Evolutionary conservation across 2,329 filamentous ascomycete species (phyloP).

Genomic region (Whalleya microplaca): DNA sequence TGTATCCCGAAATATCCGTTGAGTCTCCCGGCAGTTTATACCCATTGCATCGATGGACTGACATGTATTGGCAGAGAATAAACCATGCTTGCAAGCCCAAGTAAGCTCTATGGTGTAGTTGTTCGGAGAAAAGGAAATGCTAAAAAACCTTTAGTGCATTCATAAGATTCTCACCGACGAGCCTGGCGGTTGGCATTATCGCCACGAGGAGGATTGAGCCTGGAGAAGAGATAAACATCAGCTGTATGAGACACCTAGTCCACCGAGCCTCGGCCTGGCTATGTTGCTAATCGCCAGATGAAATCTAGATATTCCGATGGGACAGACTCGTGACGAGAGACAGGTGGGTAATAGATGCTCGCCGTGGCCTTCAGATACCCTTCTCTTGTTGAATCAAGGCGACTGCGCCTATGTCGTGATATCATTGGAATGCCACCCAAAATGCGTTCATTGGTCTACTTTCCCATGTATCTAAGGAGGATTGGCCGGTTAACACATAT

Average conservation of each 20-base stretch:
- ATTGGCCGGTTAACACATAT: not conserved
- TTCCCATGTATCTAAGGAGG: not conserved
- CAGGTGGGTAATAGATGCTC: conserved; percentile 7
- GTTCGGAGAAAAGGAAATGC: not conserved
- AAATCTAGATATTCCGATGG: conserved; percentile 35
- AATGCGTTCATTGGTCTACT: too few species aligned
- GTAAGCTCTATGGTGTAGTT: conserved; percentile 27
- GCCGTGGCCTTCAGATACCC: too few species aligned
- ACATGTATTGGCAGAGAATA: conserved; percentile 24
- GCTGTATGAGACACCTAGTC: conserved; percentile 21
- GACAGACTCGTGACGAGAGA: conserved; percentile 34
- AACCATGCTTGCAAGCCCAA: conserved; percentile 43
- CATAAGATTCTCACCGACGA: conserved; percentile 35
- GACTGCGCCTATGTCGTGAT: too few species aligned
- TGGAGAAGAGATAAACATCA: conserved; percentile 34
- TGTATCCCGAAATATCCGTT: conserved; percentile 31
- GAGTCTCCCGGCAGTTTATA: not conserved
- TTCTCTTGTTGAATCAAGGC: too few species aligned
- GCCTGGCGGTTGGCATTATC: conserved; percentile 30
- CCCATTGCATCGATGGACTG: conserved; percentile 7
- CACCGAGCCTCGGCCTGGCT: not conserved
- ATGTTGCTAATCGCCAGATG: not conserved
- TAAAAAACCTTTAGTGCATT: conserved; percentile 32
- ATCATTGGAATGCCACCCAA: too few species aligned
- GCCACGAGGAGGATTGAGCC: conserved; percentile 29